Base-by-base conservation (phyloP, 1,139 yeast species). In the Zygoascus sp. region DNA sequence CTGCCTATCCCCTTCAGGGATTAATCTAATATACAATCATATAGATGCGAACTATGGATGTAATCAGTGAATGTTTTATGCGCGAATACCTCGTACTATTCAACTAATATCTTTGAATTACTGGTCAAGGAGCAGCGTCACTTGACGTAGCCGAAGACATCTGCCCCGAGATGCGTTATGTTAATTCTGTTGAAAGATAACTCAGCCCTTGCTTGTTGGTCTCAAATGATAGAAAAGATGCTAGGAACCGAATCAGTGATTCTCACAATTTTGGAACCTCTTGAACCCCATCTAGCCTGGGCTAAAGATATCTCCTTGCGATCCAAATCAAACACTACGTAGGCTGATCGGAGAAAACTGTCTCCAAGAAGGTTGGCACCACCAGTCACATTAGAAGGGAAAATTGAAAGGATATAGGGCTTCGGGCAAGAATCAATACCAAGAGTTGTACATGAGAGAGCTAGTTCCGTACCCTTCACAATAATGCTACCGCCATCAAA, bases 321-420 rank as follows among this genome's bases (percentile, higher is more conserved):
- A 28, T 83, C 90, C 50, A 84, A 68, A 63, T 88, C 89, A 58
- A 77, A 87, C 38, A 87, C 95, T 47, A 81, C 77, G 61, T 88
- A 88, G 7, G 86, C 89, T 45, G 77, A 72, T 51, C 87, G 74
- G 58, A 89, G 67, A 66, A 87, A 80, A 27, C 81, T 76, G 63
- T 86, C 95, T 40, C 96, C 96, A 11, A 87, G 62, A 13, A 79
- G 68, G 41, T 53, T 53, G 50, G 63, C 56, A 40, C 57, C 54
- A 47, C 55, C 44, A 16, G 61, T 28, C 49, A 56, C 55, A 13
- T 42, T 41, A 41, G 57, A 59, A 15, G 64, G 59, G 34, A 50
- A 40, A 28, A 54, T 42, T n/a, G 57, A 36, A 28, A 56, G 43
- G 19, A 54, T 45, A 30, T 53, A 53, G 13, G 46, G 44, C 45